Base-by-base conservation (phyloP, 73 alveolate species). In the Tetrahymena borealis region DNA sequence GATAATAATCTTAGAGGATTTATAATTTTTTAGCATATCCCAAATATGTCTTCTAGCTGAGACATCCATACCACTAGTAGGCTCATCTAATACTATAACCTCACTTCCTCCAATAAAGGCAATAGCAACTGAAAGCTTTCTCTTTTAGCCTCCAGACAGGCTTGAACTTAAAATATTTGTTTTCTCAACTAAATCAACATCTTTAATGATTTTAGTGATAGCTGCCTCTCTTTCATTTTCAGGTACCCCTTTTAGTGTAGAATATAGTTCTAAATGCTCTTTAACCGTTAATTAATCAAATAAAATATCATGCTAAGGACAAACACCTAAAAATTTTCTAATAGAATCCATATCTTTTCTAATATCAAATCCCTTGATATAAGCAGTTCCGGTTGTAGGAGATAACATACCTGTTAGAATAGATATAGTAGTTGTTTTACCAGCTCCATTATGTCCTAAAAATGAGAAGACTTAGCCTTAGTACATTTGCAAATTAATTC, bases 11-110 rank as follows among this genome's bases (percentile, higher is more conserved):
- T 94, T 98, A 35, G 94, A 96, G 13, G 97, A 91, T 94, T 98
- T 98, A 91, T 95, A 96, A 24, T 96, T 96, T 94, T 98, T 98
- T 36, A 98, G 97, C 96, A 98, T 97, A 31, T 98, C 99, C 99
- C 99, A 98, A 77, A 98, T 96, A 38, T 96, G 97, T 90, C 99
- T 96, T 93, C 99, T 95, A 2, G 99, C 98, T 78, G 98, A 96
- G 11, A 98, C 97, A 93, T 98, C 99, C 99, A 98, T 96, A 40
- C 99, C 99, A 39, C 99, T 97, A 15, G 99, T 98, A 12, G 99
- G 99, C 91, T 98, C 99, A 97, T 98, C 99, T 28, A 98, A 95
- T 31, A 98, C 92, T 40, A 98, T 96, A 32, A 98, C 93, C 93
- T 96, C 95, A 13, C 99, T 97, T 92, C 98, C 98, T 12, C 99